These are phyloP conservation scores for Mycena venus DNA, from an alignment of 768 basidiomycete genomes.

Conservation along the genomic window DNA sequence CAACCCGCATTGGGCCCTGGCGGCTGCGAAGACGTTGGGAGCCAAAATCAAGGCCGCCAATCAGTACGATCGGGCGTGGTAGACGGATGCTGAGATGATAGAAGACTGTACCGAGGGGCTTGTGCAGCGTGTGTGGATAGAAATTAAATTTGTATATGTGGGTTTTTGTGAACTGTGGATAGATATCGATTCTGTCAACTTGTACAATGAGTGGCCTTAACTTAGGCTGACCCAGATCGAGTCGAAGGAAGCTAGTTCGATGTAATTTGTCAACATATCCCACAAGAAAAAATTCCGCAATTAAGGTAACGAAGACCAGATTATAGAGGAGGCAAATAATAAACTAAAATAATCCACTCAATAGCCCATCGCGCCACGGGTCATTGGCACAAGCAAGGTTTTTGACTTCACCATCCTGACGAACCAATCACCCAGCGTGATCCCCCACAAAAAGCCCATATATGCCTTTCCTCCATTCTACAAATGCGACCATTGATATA, in stretches of 20 bases:
- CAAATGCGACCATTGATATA: conserved; percentile 35
- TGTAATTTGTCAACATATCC: no score
- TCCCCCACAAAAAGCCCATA: conserved; percentile 57
- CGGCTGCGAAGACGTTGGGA: conserved; percentile 73
- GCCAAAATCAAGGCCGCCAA: conserved; percentile 76
- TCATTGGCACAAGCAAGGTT: conserved; percentile 33
- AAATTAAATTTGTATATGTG: neutral
- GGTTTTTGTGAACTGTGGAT: no score
- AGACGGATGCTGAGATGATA: conserved; percentile 36
- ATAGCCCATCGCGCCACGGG: conserved; percentile 24
- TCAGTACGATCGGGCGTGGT: conserved; percentile 78
- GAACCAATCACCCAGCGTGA: conserved; percentile 60
- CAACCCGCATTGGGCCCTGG: conserved; percentile 74
- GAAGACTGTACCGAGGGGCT: no score
- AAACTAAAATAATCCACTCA: neutral
- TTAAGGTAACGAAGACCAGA: neutral
- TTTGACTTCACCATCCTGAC: conserved; percentile 45
- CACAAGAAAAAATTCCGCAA: neutral
- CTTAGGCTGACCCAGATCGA: no score
- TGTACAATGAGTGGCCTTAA: no score
- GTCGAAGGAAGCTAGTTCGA: no score
- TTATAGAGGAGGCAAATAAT: neutral
- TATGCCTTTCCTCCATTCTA: conserved; percentile 53
- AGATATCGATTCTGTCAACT: no score
- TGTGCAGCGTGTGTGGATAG: no score